Conservation (phyloP, 2,329 filamentous ascomycete species). For the Sclerotinia nivalis region DNA sequence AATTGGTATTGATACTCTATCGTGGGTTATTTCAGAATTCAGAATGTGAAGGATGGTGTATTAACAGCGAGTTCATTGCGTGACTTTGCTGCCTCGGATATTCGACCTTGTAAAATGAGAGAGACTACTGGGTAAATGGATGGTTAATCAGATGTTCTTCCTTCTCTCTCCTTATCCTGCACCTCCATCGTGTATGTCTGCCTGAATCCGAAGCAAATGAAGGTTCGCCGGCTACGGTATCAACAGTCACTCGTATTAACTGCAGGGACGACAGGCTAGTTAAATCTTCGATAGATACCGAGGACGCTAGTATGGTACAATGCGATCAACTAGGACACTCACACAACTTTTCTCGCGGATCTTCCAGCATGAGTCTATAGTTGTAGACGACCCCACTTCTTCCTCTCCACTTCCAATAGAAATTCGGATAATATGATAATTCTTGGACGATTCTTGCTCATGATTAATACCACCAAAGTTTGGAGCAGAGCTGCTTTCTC, state of each 20-base stretch:
- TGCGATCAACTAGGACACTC: constrained; percentile 39
- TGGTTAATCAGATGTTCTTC: no score
- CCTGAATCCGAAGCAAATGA: constrained; percentile 34
- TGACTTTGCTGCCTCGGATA: no score
- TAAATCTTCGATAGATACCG: constrained; percentile 39
- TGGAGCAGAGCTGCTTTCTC: not conserved
- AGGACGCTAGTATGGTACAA: constrained; percentile 17
- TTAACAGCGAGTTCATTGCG: no score
- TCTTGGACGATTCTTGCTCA: not conserved
- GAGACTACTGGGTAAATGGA: no score
- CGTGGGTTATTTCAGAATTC: no score
- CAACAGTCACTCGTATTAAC: constrained; percentile 35
- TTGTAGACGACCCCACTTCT: constrained; percentile 58
- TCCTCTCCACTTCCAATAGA: constrained; percentile 45
- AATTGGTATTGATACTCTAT: no score
- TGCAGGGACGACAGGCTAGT: constrained; percentile 37
- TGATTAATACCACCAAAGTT: not conserved
- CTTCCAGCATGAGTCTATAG: constrained; percentile 59
- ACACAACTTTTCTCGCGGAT: constrained; percentile 58
- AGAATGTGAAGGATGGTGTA: no score
- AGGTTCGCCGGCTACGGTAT: constrained; percentile 33
- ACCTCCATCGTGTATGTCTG: no score
- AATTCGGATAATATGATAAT: not conserved
- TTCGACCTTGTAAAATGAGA: no score
- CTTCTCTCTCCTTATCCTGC: no score